These are phyloP conservation scores for Xeromyces bisporus DNA, from an alignment of 495 filamentous ascomycete genomes.

Conservation along the genomic window DNA sequence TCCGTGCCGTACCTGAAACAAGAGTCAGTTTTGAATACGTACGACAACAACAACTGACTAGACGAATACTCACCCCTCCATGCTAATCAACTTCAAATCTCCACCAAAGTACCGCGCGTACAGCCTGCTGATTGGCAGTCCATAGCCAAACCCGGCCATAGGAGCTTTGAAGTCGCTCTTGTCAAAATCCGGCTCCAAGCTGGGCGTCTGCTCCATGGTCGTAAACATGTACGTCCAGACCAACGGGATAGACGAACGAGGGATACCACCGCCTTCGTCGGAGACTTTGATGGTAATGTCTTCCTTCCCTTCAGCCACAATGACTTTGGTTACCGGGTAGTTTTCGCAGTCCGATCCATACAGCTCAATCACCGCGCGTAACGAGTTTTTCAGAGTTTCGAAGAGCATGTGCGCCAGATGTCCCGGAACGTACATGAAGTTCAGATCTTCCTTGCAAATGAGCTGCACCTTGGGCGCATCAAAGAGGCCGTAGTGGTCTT, in stretches of 20 bases:
- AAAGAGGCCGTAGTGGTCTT: conserved; percentile 96
- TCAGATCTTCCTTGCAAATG: conserved; percentile 77
- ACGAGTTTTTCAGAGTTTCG: conserved; percentile 94
- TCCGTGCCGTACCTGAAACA: conserved; percentile 81
- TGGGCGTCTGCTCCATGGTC: conserved; percentile 89
- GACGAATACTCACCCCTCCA: conserved; percentile 75
- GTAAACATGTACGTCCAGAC: conserved; percentile 99
- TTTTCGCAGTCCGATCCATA: conserved; percentile 90
- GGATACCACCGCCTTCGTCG: conserved; percentile 92
- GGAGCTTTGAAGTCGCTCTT: conserved; percentile 99
- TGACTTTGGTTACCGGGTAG: conserved; percentile 91
- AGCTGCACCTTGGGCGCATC: conserved; percentile 94
- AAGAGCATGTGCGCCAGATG: conserved; percentile 98
- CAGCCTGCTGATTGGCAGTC: conserved; percentile 77
- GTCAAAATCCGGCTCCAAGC: conserved; percentile 91
- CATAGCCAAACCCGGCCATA: conserved; percentile 97
- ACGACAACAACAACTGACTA: neutral
- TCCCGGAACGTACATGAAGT: conserved; percentile 98
- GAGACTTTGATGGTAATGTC: conserved; percentile 97
- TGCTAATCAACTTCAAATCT: conserved; percentile 92
- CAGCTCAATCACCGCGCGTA: conserved; percentile 90
- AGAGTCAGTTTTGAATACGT: conserved; percentile 4
- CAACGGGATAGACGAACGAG: conserved; percentile 74
- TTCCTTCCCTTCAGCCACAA: conserved; percentile 92
- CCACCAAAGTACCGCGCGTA: conserved; percentile 97